A percentile compares a stretch with the other conserved stretches of the same genome.
Conservation (phyloP, 1,284 basidiomycete genomes). For the Thecaphora thlaspeos region DNA sequence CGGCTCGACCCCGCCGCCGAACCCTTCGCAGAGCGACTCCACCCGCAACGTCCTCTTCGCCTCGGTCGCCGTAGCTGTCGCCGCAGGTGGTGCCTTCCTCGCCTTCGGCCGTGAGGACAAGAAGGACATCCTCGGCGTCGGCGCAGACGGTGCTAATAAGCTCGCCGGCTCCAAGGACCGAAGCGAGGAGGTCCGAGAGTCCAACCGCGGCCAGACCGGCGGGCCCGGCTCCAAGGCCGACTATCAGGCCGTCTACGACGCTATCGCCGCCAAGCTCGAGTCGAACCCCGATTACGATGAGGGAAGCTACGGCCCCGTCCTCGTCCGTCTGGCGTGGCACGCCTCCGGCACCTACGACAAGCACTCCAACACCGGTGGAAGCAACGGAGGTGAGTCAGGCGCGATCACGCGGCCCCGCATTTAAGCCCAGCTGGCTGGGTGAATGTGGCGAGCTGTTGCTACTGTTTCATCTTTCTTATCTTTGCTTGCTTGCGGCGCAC, state of each 20-base stretch:
- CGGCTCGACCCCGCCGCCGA: constrained; percentile 27
- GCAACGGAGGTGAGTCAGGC: constrained; percentile 46
- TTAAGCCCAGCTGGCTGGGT: too few species aligned
- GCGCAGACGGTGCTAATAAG: constrained; percentile 39
- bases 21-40: constrained; percentile 24
- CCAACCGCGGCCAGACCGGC: constrained; percentile 2
- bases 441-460: too few species aligned
- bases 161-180: constrained; percentile 28
- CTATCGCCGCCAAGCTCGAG: constrained; percentile 50
- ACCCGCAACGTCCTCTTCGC: constrained; percentile 34
- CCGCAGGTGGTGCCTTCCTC: constrained; percentile 35
- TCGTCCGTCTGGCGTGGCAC: constrained; percentile 87
- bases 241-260: constrained; percentile 56
- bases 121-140: constrained; percentile 35
- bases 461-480: too few species aligned
- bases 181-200: not conserved
- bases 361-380: constrained; percentile 78
- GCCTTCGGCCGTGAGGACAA: constrained; percentile 27
- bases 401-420: too few species aligned
- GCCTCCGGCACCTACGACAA: constrained; percentile 75
- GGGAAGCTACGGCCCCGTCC: constrained; percentile 61
- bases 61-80: constrained; percentile 33
- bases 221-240: constrained; percentile 36
- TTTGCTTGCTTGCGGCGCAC: too few species aligned
- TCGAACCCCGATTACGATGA: constrained; percentile 48